Base-by-base conservation (phyloP, 1,284 basidiomycete genomes). In the Veloporphyrellus conicus region DNA sequence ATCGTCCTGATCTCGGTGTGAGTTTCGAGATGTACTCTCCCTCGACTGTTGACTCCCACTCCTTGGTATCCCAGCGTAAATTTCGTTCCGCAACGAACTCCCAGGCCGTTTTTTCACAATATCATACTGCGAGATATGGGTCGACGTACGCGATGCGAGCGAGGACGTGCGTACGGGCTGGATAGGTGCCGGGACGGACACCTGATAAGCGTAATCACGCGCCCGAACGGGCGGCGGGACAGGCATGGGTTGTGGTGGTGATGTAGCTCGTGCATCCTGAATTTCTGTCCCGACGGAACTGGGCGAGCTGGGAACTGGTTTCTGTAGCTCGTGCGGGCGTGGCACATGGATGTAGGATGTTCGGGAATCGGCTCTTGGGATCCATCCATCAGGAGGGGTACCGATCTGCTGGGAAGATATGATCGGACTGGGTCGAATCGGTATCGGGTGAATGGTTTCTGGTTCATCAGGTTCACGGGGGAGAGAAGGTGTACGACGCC, bases 331-430 rank as follows among this genome's bases (percentile, higher is more conserved):
- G 47, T 72, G 66, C 3, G 74, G 72, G 0, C 70, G 64, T 18
- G 71, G 73, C 1, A 76, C 29, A 10, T 19, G 40, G n/a, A 74
- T 70, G 25, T 53, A 50, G 1, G 54, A 54, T 2, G 65, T 57
- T 47, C 54, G 50, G 46, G 63, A 50, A 41, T 68, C 60, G 6
- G 66, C 66, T 35, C 55, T 62, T 0, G 73, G 74, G n/a, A 76
- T 74, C 65, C 62, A 74, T 38, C 61, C 62, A 28, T 76, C 74
- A 0, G 67, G 45, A 38, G 53, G 67, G 16, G 60, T 45, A 12
- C 54, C 55, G 19, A 63, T 47, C 12, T 47, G 51, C 1, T 42
- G 54, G 11, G 48, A 37, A 7, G 42, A 25, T 19, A 57, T 23
- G 19, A 44, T 40, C 4, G 59, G 54, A 37, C 44, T 55, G 36